Evolutionary conservation across 805 yeast species (phyloP), one percentile per base, ranked within the genome.

Genomic region (Candida anglica): DNA sequence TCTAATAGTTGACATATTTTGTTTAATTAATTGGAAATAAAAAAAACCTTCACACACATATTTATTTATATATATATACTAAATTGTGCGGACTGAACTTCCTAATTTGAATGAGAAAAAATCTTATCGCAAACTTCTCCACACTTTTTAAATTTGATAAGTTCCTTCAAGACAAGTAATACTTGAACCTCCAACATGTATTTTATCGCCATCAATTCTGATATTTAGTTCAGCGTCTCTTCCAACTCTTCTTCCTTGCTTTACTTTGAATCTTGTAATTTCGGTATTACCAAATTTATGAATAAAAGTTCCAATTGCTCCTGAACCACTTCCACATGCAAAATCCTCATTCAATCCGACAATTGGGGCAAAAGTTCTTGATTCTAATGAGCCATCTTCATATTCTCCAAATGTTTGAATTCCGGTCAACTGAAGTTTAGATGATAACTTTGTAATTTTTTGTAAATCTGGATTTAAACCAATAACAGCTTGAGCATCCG

Each of bases 261-360:
- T 30, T 17, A 47, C 33, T 14, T 26, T 26, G 14, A 41, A 24
- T 6, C 15, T 7, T 10, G 7, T 9, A 41, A 42, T n/a, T 18
- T 18, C n/a, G 36, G 28, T 2, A 28, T 32, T 4, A 30, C 36
- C 13, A 22, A 28, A 14, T 40, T 44, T 6, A 44, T 39, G 21
- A 53, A 44, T 19, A 32, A 39, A 50, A 5, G 52, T 55, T 1
- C 55, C 62, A 11, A 52, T 40, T 9, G 60, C 59, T 2, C 53
- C 62, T 15, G 60, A 50, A 11, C 79, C 79, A 39, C 71, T 61
- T 2, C 79, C 79, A 48, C 79, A 73, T 6, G 70, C 79, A 1
- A 78, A 78, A 46, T 73, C 79, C 39, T 74, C 79, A n/a, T 40
- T 30, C 1, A 62, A 53, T 11, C 61, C 64, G 2, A 37, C 43